Evolutionary conservation across 148 eudicot species (phyloP).

Genomic region (Limonium bicolor): DNA sequence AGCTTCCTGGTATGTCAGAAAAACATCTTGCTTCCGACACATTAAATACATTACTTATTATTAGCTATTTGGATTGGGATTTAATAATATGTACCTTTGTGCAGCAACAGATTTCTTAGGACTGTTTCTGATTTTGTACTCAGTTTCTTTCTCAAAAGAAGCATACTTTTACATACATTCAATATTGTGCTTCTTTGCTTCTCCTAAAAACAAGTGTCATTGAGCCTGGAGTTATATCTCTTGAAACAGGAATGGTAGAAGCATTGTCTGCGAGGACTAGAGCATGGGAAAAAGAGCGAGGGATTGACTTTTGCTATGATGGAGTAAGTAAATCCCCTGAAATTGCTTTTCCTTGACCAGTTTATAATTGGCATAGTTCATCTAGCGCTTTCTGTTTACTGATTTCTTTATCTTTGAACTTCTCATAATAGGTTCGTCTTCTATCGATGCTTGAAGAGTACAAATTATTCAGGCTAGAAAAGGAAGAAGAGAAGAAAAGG

Average conservation of each 20-base stretch:
- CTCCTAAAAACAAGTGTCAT: too few species aligned
- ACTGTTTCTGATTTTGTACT: too few species aligned
- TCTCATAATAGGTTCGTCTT: constrained; percentile 43
- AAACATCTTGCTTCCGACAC: too few species aligned
- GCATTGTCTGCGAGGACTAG: constrained; percentile 43
- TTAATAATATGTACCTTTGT: too few species aligned
- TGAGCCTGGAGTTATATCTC: too few species aligned
- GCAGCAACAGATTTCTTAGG: too few species aligned
- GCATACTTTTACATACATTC: too few species aligned
- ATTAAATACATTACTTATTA: too few species aligned
- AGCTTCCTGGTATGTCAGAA: constrained; percentile 93
- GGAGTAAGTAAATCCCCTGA: constrained; percentile 47
- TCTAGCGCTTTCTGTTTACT: not conserved
- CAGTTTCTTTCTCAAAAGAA: too few species aligned
- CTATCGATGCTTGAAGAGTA: constrained; percentile 79
- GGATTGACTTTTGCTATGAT: constrained; percentile 62
- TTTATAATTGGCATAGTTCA: not conserved
- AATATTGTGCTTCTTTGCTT: too few species aligned
- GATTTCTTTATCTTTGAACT: not conserved
- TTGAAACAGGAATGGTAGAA: constrained; percentile 68
- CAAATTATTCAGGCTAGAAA: constrained; percentile 41
- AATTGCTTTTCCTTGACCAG: not conserved
- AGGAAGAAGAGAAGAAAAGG: constrained; percentile 67
- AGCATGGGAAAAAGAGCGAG: constrained; percentile 81
- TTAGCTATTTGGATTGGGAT: too few species aligned